Evolutionary conservation across 345 rosid genomes (phyloP), one percentile per base, ranked within the genome.

Genomic region (Anacardium occidentale): DNA sequence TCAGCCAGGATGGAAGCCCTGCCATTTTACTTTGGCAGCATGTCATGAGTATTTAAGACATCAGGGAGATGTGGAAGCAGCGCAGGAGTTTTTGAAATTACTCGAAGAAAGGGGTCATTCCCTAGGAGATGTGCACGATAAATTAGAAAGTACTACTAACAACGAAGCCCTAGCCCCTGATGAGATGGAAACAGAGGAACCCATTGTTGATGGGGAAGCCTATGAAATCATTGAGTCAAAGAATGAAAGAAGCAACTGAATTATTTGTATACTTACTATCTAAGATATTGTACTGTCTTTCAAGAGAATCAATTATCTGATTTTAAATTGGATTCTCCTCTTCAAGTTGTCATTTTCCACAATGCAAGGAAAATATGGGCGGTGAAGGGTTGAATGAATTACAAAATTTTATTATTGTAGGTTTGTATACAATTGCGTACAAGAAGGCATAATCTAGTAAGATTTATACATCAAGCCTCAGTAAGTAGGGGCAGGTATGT

Each of bases 31-130:
- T 34, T 59, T 88, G 66, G 70, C 74, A 68, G 83, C 85, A 47
- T 83, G 83, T 83, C 77, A 82, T 21, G 76, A 80, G 24, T 82
- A 80, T 68, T 59, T 83, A 14, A 73, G 81, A 66, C 32, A 68
- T 9, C 40, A 67, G 50, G 77, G 76, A 58, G 80, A 83, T 64
- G n/a, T 69, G 58, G 83, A 65, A 64, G 70, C 7, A 45, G 77
- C 68, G 29, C 57, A 72, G 47, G 82, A 59, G 68, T 53, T 78
- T 17, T n/a, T 73, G 65, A 52, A 29, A 64, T 58, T 54, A 57
- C 47, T 72, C 12, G 42, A 25, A 11, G 78, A 74, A 59, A 45
- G 58, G 22, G 62, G 47, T 71, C 56, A 6, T 65, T 44, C 72
- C 10, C 45, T 64, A 13, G 2, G 32, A 7, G 51, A 26, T 37